phyloP scores from a whole-genome alignment of 2,329 filamentous ascomycete genomes.

The Apiospora pterosperma region DNA sequence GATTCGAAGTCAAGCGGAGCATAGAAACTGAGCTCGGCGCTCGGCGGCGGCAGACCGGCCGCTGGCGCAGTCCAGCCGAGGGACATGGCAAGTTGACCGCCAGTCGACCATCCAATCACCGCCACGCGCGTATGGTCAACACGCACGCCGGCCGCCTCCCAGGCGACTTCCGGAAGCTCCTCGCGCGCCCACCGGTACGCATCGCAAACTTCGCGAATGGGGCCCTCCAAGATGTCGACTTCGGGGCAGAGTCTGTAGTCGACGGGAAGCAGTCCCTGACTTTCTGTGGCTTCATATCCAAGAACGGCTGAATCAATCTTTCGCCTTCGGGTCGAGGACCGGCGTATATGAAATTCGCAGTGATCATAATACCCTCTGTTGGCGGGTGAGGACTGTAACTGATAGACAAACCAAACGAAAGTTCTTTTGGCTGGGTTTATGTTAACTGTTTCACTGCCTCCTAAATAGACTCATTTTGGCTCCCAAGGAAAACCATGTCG shows the following conservation, averaged over 20 bases:
- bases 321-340: too few species aligned
- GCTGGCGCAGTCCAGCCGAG: slow-evolving; percentile 31
- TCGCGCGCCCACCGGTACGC: slow-evolving; percentile 37
- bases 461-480: too few species aligned
- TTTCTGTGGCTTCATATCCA: too few species aligned
- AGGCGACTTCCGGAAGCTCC: slow-evolving; percentile 24
- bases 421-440: neutral
- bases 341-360: too few species aligned
- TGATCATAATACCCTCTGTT: too few species aligned
- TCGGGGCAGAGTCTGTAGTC: slow-evolving; percentile 51
- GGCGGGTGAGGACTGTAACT: neutral
- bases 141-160: slow-evolving; percentile 7
- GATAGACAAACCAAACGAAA: neutral
- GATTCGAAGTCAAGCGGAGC: neutral
- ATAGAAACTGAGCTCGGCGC: neutral
- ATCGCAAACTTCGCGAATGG: slow-evolving; percentile 42
- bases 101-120: slow-evolving; percentile 44
- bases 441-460: neutral
- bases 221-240: slow-evolving; percentile 38
- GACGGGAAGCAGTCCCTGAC: slow-evolving; percentile 39
- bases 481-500: too few species aligned
- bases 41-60: slow-evolving; percentile 18
- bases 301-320: too few species aligned
- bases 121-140: slow-evolving; percentile 26
- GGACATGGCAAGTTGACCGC: slow-evolving; percentile 42